These are phyloP conservation scores for Vitis hybrid DNA, from an alignment of 177 flowering plant genomes.

Conservation along the genomic window DNA sequence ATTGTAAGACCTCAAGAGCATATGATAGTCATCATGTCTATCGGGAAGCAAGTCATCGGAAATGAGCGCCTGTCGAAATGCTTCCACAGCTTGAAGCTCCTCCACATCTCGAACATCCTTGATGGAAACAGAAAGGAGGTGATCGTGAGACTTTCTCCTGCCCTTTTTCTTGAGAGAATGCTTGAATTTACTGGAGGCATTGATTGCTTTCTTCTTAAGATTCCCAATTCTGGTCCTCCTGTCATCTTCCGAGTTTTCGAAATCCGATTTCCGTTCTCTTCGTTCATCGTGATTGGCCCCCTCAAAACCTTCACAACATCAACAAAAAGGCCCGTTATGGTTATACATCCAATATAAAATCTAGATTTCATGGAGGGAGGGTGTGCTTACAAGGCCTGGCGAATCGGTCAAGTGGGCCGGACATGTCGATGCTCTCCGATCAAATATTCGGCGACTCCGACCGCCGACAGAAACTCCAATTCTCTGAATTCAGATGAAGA, in stretches of 20 bases:
- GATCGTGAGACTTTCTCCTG: slow-evolving; percentile 39
- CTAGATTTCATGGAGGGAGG: neutral
- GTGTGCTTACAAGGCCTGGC: slow-evolving; percentile 33
- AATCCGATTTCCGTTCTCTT: slow-evolving; percentile 66
- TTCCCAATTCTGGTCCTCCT: slow-evolving; percentile 57
- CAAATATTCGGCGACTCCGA: neutral
- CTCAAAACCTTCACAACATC: slow-evolving; percentile 32
- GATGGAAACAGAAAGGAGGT: slow-evolving; percentile 43
- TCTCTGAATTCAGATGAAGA: no score
- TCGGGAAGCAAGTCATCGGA: slow-evolving; percentile 61
- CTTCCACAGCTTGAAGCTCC: slow-evolving; percentile 72
- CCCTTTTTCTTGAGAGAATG: slow-evolving; percentile 57
- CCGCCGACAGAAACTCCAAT: no score
- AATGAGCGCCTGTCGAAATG: slow-evolving; percentile 57
- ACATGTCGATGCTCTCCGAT: slow-evolving; percentile 16
- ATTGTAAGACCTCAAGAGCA: slow-evolving; percentile 60
- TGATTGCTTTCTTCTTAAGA: slow-evolving; percentile 70
- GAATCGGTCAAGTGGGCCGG: slow-evolving; percentile 31
- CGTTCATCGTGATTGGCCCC: slow-evolving; percentile 41
- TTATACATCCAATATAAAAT: neutral
- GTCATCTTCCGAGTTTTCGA: slow-evolving; percentile 73
- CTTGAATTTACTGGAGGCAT: slow-evolving; percentile 59
- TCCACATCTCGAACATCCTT: slow-evolving; percentile 69
- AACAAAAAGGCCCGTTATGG: slow-evolving; percentile 9
- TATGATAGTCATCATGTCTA: slow-evolving; percentile 73